A percentile compares a stretch with the other conserved stretches of the same genome.
phyloP scores from a whole-genome alignment of 1,139 yeast species.

The Debaryomyces nepalensis region DNA sequence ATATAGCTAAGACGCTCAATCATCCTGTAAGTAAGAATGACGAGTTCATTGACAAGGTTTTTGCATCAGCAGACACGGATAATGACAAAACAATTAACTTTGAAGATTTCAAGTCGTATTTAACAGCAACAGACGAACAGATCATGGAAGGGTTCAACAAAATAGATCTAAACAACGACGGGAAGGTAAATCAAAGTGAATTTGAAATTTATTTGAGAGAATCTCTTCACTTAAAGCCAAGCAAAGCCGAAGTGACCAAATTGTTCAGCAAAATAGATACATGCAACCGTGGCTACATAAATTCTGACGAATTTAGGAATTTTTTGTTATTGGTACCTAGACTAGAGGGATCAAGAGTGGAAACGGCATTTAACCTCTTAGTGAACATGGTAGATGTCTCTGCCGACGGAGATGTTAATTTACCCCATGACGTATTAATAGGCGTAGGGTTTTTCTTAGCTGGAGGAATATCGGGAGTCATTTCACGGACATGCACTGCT shows the following conservation, averaged over 20 bases:
- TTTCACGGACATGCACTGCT: slow-evolving; percentile 96
- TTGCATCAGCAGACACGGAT: slow-evolving; percentile 60
- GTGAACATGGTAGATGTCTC: slow-evolving; percentile 79
- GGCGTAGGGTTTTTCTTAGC: slow-evolving; percentile 92
- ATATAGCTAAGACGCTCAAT: slow-evolving; percentile 55
- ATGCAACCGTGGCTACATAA: slow-evolving; percentile 68
- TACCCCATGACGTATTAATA: slow-evolving; percentile 74
- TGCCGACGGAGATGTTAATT: slow-evolving; percentile 90
- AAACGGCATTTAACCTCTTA: slow-evolving; percentile 80
- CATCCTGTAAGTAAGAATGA: slow-evolving; percentile 73
- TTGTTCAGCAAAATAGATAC: slow-evolving; percentile 67
- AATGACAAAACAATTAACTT: slow-evolving; percentile 61
- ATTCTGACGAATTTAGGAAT: slow-evolving; percentile 86
- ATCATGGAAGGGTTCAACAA: slow-evolving; percentile 69
- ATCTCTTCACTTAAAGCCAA: slow-evolving; percentile 55
- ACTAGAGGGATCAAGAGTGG: slow-evolving; percentile 65
- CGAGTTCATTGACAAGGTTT: slow-evolving; percentile 58
- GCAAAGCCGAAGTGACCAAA: slow-evolving; percentile 57
- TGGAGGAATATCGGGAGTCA: slow-evolving; percentile 95
- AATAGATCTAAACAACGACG: slow-evolving; percentile 78
- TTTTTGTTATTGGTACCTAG: slow-evolving; percentile 83
- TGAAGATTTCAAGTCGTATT: slow-evolving; percentile 63
- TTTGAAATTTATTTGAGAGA: slow-evolving; percentile 64
- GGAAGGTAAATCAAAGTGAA: slow-evolving; percentile 68
- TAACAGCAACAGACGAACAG: slow-evolving; percentile 67